Evolutionary conservation across 257 asterid species (phyloP).

Genomic region (Solanum virginianum): DNA sequence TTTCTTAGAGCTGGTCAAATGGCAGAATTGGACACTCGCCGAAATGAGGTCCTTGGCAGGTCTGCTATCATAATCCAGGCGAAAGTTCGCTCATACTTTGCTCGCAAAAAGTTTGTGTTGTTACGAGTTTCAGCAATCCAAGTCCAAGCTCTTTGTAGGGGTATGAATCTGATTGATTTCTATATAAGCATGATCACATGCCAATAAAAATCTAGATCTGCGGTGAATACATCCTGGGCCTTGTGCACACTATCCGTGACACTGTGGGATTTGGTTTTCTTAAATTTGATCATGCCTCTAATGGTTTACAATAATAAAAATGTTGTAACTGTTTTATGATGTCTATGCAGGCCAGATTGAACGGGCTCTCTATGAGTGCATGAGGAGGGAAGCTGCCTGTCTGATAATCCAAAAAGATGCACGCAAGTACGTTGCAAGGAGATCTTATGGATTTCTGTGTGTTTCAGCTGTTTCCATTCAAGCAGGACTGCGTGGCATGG

Average conservation of each 20-base stretch:
- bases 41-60: slow-evolving; percentile 65
- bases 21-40: slow-evolving; percentile 71
- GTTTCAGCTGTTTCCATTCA: slow-evolving; percentile 53
- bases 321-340: neutral
- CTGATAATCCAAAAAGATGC: slow-evolving; percentile 55
- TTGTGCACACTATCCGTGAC: neutral
- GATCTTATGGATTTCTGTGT: slow-evolving; percentile 23
- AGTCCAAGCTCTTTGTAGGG: slow-evolving; percentile 68
- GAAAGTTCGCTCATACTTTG: slow-evolving; percentile 38
- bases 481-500: slow-evolving; percentile 56
- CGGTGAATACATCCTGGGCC: neutral
- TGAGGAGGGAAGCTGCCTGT: slow-evolving; percentile 61
- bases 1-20: slow-evolving; percentile 94
- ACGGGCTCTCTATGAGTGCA: slow-evolving; percentile 31
- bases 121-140: slow-evolving; percentile 40
- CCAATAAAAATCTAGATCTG: neutral
- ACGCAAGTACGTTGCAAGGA: slow-evolving; percentile 44
- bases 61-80: slow-evolving; percentile 63
- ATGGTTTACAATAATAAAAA: neutral
- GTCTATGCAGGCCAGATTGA: slow-evolving; percentile 44
- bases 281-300: neutral
- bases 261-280: neutral
- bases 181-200: neutral
- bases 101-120: slow-evolving; percentile 36
- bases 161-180: slow-evolving; percentile 17